phyloP scores from a whole-genome alignment of 2,329 filamentous ascomycete genomes.

The Aspergillus pseudotamarii region DNA sequence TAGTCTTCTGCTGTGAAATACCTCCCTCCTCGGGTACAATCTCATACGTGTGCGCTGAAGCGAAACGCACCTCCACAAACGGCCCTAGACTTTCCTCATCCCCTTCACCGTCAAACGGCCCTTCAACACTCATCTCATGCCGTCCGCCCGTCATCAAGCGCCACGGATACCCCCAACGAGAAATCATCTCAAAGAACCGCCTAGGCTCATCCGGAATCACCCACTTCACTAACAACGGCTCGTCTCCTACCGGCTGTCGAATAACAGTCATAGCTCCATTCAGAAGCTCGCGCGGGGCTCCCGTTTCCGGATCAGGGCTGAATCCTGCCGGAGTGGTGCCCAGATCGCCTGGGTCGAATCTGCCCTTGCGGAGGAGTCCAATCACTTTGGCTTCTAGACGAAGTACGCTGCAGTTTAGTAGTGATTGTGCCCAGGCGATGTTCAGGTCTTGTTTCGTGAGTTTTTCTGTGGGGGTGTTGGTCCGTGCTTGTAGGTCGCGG shows the following conservation, averaged over 20 bases:
- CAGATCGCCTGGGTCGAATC: constrained; percentile 23
- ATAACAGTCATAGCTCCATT: constrained; percentile 25
- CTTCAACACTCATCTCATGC: constrained; percentile 31
- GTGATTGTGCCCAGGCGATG: constrained; percentile 26
- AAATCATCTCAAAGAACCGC: constrained; percentile 29
- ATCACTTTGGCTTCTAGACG: constrained; percentile 21
- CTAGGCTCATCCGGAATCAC: constrained; percentile 21
- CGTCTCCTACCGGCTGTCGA: constrained; percentile 7
- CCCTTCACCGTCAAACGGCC: constrained; percentile 21
- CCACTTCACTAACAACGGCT: constrained; percentile 26
- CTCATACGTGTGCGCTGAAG: constrained; percentile 32
- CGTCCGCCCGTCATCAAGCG: constrained; percentile 29
- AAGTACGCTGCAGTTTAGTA: constrained; percentile 22
- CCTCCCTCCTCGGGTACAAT: constrained; percentile 22
- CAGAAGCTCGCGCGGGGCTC: constrained; percentile 18
- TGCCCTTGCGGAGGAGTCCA: constrained; percentile 15
- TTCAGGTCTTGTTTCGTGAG: constrained; percentile 15
- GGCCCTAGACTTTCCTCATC: neutral
- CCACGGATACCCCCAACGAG: constrained; percentile 34
- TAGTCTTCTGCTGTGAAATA: constrained; percentile 23
- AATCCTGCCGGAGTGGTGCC: constrained; percentile 19
- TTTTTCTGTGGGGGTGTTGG: neutral
- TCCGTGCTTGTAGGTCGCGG: constrained; percentile 15
- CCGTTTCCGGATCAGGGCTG: neutral
- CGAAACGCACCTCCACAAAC: constrained; percentile 31